Base-by-base conservation (phyloP, 306 rosid genomes). In the Medicago lupulina region DNA sequence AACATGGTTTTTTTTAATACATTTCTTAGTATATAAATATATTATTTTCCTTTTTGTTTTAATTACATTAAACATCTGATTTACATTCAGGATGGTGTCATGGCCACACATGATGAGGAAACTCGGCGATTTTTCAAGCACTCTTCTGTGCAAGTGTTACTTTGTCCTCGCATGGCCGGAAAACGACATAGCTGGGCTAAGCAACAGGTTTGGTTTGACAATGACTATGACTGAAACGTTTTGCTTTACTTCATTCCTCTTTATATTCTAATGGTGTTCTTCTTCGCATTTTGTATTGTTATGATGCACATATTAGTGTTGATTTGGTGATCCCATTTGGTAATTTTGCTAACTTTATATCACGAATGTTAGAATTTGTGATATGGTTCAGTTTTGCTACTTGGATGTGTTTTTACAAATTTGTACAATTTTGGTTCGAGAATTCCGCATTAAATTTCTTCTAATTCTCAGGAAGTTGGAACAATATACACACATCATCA, bases 401-500 rank as follows among this genome's bases (percentile, higher is more conserved):
- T 21, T 46, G 60, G 3, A 4, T 80, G 50, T 67, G 38, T 53
- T 46, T 46, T 47, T 18, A 12, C 57, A 55, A 36, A 18, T 36
- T 47, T 25, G 17, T 70, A 9, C 21, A 28, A 36, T 55, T 79
- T 72, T 76, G 34, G 18, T 75, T 19, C 67, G 51, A 2, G 64
- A 73, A 15, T 67, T 78, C 66, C 34, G 57, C 46, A 57, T 76
- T 75, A 49, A 84, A 34, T 67, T 59, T 78, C 74, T 76, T 77
- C 16, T 66, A 67, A 43, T 64, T 77, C 63, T 77, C 92, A 95
- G 99, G 97, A 95, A 88, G 95, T 89, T 38, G 97, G 76, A 80
- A 88, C 99, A 23, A 95, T 95, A 57, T 95, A 95, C 82, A 92
- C 99, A 5, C 99, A 95, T 87, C 99, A 92, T 88, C 99, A 95